Base-by-base conservation (phyloP, 768 basidiomycete species). In the Sporobolomyces pararoseus region DNA sequence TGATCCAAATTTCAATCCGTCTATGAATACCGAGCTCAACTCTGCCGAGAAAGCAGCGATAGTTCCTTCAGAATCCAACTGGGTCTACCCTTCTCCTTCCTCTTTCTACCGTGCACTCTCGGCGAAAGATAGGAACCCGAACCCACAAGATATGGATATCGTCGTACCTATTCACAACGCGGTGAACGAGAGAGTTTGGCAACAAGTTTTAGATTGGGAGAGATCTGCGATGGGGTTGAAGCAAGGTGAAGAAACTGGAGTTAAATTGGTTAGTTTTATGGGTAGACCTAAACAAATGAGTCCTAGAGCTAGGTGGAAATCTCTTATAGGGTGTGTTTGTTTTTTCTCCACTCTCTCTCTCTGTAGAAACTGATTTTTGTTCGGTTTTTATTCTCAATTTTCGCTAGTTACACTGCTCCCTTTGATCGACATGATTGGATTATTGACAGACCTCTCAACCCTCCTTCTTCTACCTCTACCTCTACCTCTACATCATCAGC, bases 101-200 rank as follows among this genome's bases (percentile, higher is more conserved):
- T 95, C 97, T 81, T 99, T 99, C 84, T 98, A 89, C 80, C 84
- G 89, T n/a, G 95, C 96, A 25, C 93, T 99, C 88, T 85, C 87
- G 66, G 86, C 95, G 68, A 98, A 98, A 81, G 87, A 96, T 76
- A 90, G 96, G 79, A 54, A 60, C 32, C 72, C 72, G 17, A 84
- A 87, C 35, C 84, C 88, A 27, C 78, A 83, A n/a, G 95, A 98
- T 81, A 97, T 98, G 94, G 86, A 85, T 76, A 89, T 90, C 34
- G 88, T 99, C 76, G 92, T 99, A 27, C 95, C 94, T 19, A 99
- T 99, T 58, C 96, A 99, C 80, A 99, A 99, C 78, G 95, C 95
- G 44, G 96, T 98, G 63, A 99, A 99, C 79, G 96, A 98, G 81
- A 86, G 87, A 63, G 89, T 90, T 4, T 95, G 91, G 91, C 80